Percentiles rank a stretch among this genome's conserved stretches.
Evolutionary conservation across 345 rosid genomes (phyloP).

Genomic region (Gossypium raimondii): DNA sequence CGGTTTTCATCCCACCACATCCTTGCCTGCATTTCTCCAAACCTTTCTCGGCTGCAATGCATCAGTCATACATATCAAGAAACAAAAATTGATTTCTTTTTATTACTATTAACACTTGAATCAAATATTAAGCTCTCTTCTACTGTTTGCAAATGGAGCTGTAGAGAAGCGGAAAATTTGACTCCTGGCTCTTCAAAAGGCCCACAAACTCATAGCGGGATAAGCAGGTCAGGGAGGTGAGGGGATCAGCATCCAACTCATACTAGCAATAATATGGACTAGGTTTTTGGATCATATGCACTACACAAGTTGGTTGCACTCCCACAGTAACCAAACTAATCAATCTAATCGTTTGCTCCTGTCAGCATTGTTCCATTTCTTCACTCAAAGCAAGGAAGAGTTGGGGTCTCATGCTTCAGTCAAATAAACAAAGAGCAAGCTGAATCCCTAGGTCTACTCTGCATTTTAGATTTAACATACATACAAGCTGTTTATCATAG

Average conservation of each 20-base stretch:
- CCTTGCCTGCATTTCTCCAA: conserved; percentile 85
- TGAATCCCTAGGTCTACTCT: neutral
- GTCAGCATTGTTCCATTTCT: neutral
- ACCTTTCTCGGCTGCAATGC: conserved; percentile 77
- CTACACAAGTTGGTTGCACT: neutral
- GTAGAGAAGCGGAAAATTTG: neutral
- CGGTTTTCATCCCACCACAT: conserved; percentile 97
- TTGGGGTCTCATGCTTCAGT: neutral
- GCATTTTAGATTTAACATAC: neutral
- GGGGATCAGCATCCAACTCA: conserved; percentile 1
- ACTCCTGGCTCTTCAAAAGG: neutral
- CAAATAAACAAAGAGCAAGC: neutral
- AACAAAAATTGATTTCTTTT: neutral
- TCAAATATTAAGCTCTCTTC: neutral
- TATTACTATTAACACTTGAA: neutral
- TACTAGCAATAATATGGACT: neutral
- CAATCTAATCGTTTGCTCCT: neutral
- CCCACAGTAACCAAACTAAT: neutral
- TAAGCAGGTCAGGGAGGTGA: neutral
- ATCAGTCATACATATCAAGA: neutral
- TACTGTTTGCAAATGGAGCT: neutral
- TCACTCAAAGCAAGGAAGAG: neutral
- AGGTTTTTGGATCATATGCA: conserved; percentile 6
- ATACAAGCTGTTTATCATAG: neutral
- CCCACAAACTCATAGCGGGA: neutral